Evolutionary conservation across 2,329 filamentous ascomycete species (phyloP).

Genomic region (Volutella citrinella): DNA sequence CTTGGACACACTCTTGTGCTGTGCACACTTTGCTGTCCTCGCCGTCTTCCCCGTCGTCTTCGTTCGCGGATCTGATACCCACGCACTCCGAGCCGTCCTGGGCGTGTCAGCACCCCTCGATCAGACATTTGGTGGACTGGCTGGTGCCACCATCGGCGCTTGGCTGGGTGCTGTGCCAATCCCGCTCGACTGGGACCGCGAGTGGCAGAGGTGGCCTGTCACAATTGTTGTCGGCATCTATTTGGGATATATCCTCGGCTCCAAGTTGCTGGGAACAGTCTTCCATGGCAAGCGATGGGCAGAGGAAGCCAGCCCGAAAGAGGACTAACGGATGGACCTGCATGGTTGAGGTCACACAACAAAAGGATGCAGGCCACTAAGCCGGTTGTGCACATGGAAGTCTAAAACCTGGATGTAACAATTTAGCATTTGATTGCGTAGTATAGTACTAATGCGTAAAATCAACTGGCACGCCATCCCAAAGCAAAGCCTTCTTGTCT

Average conservation of each 20-base stretch:
- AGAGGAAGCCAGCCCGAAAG: conserved; percentile 16
- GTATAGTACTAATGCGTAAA: no score
- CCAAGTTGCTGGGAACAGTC: conserved; percentile 54
- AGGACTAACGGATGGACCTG: conserved; percentile 28
- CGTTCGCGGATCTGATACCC: conserved; percentile 72
- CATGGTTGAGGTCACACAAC: no score
- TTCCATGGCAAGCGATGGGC: conserved; percentile 44
- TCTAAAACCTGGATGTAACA: no score
- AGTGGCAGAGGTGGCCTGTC: conserved; percentile 97
- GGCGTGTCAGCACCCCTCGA: conserved; percentile 71
- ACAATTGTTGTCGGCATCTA: conserved; percentile 85
- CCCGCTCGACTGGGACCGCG: conserved; percentile 96
- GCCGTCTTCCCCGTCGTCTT: conserved; percentile 80
- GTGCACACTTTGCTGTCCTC: conserved; percentile 78
- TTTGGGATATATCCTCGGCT: conserved; percentile 71
- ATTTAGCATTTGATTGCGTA: no score
- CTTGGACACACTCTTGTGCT: conserved; percentile 73
- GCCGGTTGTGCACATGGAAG: no score
- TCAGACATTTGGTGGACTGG: conserved; percentile 75
- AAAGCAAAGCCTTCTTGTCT: no score
- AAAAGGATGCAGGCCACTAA: no score
- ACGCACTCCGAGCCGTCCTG: conserved; percentile 68
- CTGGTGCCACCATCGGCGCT: conserved; percentile 77
- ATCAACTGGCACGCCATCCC: no score
- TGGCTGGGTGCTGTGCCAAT: conserved; percentile 96